These are phyloP conservation scores for Botrytis cinerea DNA, from an alignment of 2,329 filamentous ascomycete species.

Conservation along the genomic window DNA sequence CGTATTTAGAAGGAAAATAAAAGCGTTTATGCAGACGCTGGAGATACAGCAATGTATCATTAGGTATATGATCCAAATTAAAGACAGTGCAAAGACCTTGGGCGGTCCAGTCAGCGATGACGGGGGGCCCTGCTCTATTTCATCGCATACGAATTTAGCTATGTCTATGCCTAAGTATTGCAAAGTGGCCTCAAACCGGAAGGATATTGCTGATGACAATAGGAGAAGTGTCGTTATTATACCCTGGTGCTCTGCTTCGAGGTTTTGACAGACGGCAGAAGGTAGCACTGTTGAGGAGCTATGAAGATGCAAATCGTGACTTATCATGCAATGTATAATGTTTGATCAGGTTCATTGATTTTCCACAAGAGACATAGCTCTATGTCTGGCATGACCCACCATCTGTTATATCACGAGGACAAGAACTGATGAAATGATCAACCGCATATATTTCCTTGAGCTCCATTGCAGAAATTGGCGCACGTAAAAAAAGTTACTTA, in stretches of 20 bases:
- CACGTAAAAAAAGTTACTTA: neutral
- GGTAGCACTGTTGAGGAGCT: neutral
- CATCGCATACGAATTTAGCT: neutral
- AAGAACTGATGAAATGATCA: neutral
- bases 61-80: neutral
- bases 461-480: neutral
- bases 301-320: neutral
- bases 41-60: neutral
- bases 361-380: neutral
- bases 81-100: neutral
- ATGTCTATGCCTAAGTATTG: neutral
- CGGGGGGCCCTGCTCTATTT: neutral
- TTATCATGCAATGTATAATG: neutral
- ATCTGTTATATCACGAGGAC: neutral
- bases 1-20: fast-evolving
- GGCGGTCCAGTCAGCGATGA: neutral
- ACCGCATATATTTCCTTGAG: neutral
- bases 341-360: neutral
- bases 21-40: no score
- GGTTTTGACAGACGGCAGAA: neutral
- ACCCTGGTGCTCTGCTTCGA: neutral
- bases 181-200: neutral
- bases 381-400: neutral
- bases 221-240: neutral
- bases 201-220: neutral